These are phyloP conservation scores for Lasiodiplodia gonubiensis DNA, from an alignment of 2,329 filamentous ascomycete genomes.

Conservation along the genomic window DNA sequence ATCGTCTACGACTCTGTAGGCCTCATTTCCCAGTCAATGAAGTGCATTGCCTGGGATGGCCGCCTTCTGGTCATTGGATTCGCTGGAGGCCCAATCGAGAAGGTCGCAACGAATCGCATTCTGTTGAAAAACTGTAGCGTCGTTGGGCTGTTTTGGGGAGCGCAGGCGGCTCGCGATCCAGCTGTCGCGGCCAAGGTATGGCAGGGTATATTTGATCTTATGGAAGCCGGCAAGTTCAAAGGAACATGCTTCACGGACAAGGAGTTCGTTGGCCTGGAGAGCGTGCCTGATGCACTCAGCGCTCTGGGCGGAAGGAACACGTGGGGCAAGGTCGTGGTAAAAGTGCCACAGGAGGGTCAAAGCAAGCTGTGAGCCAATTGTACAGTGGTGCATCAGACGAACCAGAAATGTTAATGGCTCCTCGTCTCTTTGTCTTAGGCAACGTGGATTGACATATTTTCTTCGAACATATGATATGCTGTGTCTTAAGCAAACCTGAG, in stretches of 20 bases:
- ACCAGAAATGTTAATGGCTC: neutral
- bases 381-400: neutral
- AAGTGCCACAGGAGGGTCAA: constrained; percentile 67
- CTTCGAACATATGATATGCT: neutral
- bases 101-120: constrained; percentile 90
- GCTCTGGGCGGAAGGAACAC: constrained; percentile 81
- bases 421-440: neutral
- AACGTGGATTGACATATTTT: neutral
- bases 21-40: constrained; percentile 83
- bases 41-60: constrained; percentile 93
- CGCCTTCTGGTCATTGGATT: constrained; percentile 88
- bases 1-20: constrained; percentile 96
- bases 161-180: constrained; percentile 75
- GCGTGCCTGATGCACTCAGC: constrained; percentile 74
- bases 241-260: constrained; percentile 83
- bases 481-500: neutral
- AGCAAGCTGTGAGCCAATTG: constrained; percentile 41
- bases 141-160: constrained; percentile 91
- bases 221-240: constrained; percentile 77
- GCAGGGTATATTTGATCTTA: constrained; percentile 79
- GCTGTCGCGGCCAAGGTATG: constrained; percentile 76
- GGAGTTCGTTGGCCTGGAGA: constrained; percentile 82
- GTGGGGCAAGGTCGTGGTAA: constrained; percentile 96
- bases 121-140: constrained; percentile 91
- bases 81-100: constrained; percentile 84